Evolutionary conservation across 305 asterid genomes (phyloP).

Genomic region (Solanum hybrid): DNA sequence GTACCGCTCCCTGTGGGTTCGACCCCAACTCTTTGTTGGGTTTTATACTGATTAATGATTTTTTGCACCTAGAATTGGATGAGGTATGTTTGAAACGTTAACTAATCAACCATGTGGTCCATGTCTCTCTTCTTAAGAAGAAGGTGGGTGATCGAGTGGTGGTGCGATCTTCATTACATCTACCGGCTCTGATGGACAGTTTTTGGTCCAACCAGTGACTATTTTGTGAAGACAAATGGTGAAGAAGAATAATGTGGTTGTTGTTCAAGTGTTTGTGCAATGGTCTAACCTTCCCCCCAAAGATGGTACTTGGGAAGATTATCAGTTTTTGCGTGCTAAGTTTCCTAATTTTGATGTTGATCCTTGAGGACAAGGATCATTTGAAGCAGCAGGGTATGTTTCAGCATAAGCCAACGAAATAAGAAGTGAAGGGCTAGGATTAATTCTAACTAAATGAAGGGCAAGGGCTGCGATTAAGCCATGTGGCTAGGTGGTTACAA

Average conservation of each 20-base stretch:
- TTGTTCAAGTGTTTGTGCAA: not conserved
- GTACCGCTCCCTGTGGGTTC: too few relatives aligned
- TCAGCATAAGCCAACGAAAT: too few relatives aligned
- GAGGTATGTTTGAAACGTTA: too few relatives aligned
- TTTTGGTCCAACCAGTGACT: not conserved
- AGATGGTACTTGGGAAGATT: not conserved
- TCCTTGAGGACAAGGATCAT: too few relatives aligned
- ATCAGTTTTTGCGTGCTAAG: not conserved
- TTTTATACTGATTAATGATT: too few relatives aligned
- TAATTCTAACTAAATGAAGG: too few relatives aligned
- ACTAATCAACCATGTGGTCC: not conserved
- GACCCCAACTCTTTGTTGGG: too few relatives aligned
- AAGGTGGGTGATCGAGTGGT: not conserved
- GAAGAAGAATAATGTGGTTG: not conserved
- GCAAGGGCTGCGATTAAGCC: too few relatives aligned
- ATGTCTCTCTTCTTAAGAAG: not conserved
- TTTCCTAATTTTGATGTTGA: not conserved
- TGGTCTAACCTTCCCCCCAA: not conserved
- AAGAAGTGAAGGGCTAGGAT: too few relatives aligned
- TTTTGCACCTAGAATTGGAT: too few relatives aligned
- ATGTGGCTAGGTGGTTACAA: too few relatives aligned
- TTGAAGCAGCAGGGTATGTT: too few relatives aligned
- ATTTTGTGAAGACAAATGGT: not conserved
- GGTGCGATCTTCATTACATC: not conserved
- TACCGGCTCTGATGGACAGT: not conserved